Percentiles rank a stretch among this genome's conserved stretches.
Conservation (phyloP, 2,329 filamentous ascomycete species). For the Ophioceras dolichostomum region DNA sequence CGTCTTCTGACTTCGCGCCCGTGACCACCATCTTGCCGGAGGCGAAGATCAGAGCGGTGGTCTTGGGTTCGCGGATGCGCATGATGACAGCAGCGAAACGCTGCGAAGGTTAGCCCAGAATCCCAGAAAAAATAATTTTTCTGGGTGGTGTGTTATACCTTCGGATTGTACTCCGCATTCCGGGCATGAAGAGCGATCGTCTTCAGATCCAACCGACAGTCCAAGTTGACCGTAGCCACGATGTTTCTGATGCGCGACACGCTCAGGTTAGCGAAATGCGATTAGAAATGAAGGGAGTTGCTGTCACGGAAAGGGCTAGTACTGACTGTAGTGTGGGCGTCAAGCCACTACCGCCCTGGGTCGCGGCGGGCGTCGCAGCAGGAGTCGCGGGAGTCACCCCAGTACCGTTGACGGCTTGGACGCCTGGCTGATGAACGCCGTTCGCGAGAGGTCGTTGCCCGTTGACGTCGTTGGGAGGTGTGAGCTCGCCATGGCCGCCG, state of each 20-base stretch:
- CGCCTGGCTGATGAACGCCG: constrained; percentile 40
- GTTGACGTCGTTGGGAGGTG: constrained; percentile 57
- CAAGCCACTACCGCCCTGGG: constrained; percentile 73
- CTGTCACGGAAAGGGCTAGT: no score
- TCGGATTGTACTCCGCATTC: constrained; percentile 97
- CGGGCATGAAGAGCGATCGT: constrained; percentile 96
- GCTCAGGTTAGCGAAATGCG: no score
- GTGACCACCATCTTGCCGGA: constrained; percentile 99
- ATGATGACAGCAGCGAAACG: constrained; percentile 99
- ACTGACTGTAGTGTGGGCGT: constrained; percentile 96
- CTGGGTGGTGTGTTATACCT: constrained; percentile 53
- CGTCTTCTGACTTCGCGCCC: constrained; percentile 94
- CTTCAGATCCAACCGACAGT: constrained; percentile 95
- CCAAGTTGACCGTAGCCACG: constrained; percentile 95
- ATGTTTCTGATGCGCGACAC: constrained; percentile 96
- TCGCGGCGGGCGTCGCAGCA: constrained; percentile 79
- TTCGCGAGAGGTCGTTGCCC: constrained; percentile 31
- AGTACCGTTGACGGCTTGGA: constrained; percentile 52
- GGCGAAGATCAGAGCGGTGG: constrained; percentile 93
- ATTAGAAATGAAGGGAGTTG: no score
- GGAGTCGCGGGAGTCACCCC: constrained; percentile 84
- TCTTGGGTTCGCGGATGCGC: constrained; percentile 98
- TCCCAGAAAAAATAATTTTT: constrained; percentile 7
- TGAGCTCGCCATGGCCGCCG: constrained; percentile 69
- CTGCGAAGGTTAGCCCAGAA: constrained; percentile 33